phyloP scores from a whole-genome alignment of 2,329 filamentous ascomycete species.

The Verticillium nonalfalfae region DNA sequence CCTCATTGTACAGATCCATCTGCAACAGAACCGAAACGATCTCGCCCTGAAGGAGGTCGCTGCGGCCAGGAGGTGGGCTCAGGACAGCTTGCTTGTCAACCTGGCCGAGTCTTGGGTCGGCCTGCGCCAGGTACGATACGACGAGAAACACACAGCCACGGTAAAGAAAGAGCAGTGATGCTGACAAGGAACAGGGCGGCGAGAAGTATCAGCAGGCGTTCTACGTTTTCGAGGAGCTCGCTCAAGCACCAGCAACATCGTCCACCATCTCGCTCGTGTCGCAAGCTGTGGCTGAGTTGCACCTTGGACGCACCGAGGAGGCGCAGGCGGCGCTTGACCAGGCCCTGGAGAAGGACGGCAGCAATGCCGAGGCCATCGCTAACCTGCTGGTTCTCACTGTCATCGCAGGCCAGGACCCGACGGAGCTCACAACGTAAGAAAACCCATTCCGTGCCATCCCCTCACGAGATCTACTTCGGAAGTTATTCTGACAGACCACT shows the following conservation, averaged over 20 bases:
- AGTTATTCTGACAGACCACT: neutral
- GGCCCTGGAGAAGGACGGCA: slow-evolving; percentile 67
- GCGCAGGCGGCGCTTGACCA: slow-evolving; percentile 80
- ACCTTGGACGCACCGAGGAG: slow-evolving; percentile 83
- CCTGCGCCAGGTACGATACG: slow-evolving; percentile 63
- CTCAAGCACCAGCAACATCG: slow-evolving; percentile 76
- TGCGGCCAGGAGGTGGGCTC: slow-evolving; percentile 84
- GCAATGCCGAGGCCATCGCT: slow-evolving; percentile 69
- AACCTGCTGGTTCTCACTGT: slow-evolving; percentile 77
- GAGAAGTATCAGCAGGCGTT: slow-evolving; percentile 96
- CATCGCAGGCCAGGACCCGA: slow-evolving; percentile 65
- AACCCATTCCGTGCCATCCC: neutral
- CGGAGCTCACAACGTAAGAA: slow-evolving; percentile 56
- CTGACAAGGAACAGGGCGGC: slow-evolving; percentile 58
- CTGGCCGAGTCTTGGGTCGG: slow-evolving; percentile 94
- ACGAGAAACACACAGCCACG: neutral
- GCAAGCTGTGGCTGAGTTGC: slow-evolving; percentile 86
- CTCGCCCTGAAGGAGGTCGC: slow-evolving; percentile 85
- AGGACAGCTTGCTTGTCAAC: slow-evolving; percentile 90
- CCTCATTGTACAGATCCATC: slow-evolving; percentile 85
- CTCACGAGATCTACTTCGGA: neutral
- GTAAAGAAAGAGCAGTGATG: slow-evolving; percentile 1
- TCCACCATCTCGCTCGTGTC: slow-evolving; percentile 71
- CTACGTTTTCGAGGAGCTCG: slow-evolving; percentile 96
- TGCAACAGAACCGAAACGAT: slow-evolving; percentile 86